These are phyloP conservation scores for Apiospora arundinis DNA, from an alignment of 2,329 filamentous ascomycete genomes.

Conservation along the genomic window DNA sequence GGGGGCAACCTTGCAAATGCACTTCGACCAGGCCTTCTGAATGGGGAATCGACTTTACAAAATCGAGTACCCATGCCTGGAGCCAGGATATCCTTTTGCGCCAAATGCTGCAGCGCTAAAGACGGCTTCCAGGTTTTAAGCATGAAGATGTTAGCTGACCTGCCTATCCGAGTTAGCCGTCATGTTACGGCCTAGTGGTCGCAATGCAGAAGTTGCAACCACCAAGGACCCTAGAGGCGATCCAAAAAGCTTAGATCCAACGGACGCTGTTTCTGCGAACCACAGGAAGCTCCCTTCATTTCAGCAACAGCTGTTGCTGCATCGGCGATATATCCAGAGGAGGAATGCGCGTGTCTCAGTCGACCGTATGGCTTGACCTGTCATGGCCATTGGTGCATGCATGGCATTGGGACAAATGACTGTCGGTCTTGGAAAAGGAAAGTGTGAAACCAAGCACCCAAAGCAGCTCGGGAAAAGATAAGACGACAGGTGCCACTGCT, in stretches of 20 bases:
- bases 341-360: not conserved
- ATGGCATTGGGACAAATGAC: not conserved
- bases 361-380: no score
- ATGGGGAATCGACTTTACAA: no score
- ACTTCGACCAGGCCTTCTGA: no score
- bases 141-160: not conserved
- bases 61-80: not conserved
- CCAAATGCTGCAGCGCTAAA: not conserved
- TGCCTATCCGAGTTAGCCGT: constrained; percentile 3
- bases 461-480: constrained; percentile 3
- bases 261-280: not conserved
- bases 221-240: not conserved
- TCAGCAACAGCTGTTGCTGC: not conserved
- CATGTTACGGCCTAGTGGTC: not conserved
- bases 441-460: not conserved
- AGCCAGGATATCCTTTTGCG: not conserved
- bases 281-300: not conserved
- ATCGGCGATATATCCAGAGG: not conserved
- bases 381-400: not conserved
- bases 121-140: not conserved
- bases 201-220: not conserved
- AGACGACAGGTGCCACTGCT: constrained; percentile 1
- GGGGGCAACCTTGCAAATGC: no score
- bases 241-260: constrained; percentile 5
- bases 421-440: not conserved